Evolutionary conservation across 805 yeast species (phyloP).

Genomic region (Hanseniaspora lachancei): DNA sequence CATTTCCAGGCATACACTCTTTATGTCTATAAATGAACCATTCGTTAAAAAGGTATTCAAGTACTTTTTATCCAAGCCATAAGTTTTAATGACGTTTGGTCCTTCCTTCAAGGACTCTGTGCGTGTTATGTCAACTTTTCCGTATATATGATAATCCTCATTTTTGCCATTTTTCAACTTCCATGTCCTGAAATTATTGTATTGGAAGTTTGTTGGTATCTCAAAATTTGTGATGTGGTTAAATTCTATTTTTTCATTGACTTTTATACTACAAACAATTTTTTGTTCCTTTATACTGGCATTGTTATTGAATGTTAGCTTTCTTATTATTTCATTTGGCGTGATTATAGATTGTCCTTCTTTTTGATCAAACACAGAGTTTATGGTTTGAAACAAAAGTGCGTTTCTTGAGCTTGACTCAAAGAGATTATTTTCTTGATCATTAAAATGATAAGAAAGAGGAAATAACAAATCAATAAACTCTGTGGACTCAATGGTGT

Average conservation of each 20-base stretch:
- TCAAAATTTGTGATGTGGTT: constrained; percentile 4
- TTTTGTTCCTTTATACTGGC: constrained; percentile 6
- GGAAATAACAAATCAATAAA: constrained; percentile 48
- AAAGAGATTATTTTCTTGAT: background rate
- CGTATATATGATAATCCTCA: background rate
- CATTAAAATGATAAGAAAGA: constrained; percentile 20
- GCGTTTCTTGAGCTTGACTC: constrained; percentile 3
- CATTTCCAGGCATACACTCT: background rate
- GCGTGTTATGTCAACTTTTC: background rate
- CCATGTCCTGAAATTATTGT: constrained; percentile 12
- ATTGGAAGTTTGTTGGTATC: constrained; percentile 8
- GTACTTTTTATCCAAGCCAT: background rate
- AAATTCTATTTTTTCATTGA: background rate
- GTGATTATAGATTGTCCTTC: background rate
- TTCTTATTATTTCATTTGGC: constrained; percentile 5
- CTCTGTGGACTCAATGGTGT: constrained; percentile 35
- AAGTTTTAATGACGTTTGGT: background rate
- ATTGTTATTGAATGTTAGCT: constrained; percentile 3
- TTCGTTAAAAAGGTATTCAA: constrained; percentile 8
- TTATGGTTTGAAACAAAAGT: constrained; percentile 9
- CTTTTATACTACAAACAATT: constrained; percentile 1
- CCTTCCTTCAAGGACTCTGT: background rate
- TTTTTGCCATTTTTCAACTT: background rate
- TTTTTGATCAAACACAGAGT: constrained; percentile 10
- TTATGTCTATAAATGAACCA: background rate